Conservation (phyloP, 495 filamentous ascomycete genomes). For the Jackrogersella minutella region DNA sequence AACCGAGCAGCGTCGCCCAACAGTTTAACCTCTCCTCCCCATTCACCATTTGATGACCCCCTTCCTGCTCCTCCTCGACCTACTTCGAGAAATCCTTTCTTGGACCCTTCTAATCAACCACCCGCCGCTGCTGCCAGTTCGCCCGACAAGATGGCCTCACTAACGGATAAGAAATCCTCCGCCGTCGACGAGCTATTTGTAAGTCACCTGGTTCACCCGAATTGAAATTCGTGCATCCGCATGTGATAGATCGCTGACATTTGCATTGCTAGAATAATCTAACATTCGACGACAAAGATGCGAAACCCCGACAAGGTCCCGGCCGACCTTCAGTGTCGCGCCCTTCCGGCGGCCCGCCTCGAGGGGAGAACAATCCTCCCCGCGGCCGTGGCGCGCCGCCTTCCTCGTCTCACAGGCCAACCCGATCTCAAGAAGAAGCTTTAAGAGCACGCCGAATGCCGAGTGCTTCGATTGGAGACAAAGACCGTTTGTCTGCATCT, state of each 20-base stretch:
- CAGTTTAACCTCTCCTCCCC: conserved; percentile 50
- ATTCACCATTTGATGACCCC: conserved; percentile 62
- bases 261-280: conserved; percentile 55
- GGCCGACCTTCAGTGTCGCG: conserved; percentile 53
- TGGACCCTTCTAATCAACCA: conserved; percentile 72
- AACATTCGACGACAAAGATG: conserved; percentile 55
- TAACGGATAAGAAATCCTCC: conserved; percentile 60
- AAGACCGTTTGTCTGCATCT: conserved; percentile 47
- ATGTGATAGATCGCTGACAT: conserved; percentile 18
- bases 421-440: conserved; percentile 69
- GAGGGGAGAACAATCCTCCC: conserved; percentile 62
- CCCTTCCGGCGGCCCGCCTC: conserved; percentile 51
- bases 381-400: conserved; percentile 49
- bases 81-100: conserved; percentile 88
- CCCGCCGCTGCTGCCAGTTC: conserved; percentile 53
- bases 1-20: conserved; percentile 81
- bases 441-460: conserved; percentile 54
- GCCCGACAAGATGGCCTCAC: conserved; percentile 64
- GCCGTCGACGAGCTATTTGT: conserved; percentile 90
- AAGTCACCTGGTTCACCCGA: conserved; percentile 52
- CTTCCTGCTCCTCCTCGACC: conserved; percentile 72
- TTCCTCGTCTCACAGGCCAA: conserved; percentile 63
- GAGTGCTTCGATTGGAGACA: conserved; percentile 45
- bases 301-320: conserved; percentile 36
- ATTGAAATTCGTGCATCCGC: background rate